These are phyloP conservation scores for Candida krabiensis DNA, from an alignment of 805 yeast species.

Conservation along the genomic window DNA sequence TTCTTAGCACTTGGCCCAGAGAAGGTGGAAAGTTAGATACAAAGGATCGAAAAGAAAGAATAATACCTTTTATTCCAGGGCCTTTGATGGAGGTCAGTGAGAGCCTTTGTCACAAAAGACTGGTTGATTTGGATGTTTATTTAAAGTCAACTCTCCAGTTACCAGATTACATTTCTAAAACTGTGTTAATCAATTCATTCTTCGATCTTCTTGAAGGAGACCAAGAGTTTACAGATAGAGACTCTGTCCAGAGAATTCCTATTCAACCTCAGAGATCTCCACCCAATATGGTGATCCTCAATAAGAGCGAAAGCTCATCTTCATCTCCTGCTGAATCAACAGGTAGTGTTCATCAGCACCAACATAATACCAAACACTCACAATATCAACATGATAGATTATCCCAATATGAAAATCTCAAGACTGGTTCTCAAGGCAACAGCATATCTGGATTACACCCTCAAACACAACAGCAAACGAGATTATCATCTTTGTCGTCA, in stretches of 20 bases:
- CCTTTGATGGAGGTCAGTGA: constrained; percentile 92
- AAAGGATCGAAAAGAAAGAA: constrained; percentile 74
- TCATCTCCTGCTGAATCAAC: constrained; percentile 21
- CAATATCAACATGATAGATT: constrained; percentile 51
- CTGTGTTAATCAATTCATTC: constrained; percentile 64
- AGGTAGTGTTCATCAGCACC: constrained; percentile 37
- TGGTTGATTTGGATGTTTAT: constrained; percentile 55
- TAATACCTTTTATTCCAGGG: constrained; percentile 93
- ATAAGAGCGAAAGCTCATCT: constrained; percentile 16
- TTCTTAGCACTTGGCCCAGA: constrained; percentile 80
- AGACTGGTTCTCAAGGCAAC: constrained; percentile 18
- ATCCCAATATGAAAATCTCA: constrained; percentile 46
- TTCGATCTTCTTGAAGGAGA: constrained; percentile 71
- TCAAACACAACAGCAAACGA: constrained; percentile 15
- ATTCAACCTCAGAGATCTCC: constrained; percentile 32
- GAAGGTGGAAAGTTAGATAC: constrained; percentile 85
- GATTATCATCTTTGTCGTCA: constrained; percentile 22
- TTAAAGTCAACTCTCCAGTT: constrained; percentile 58
- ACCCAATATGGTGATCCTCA: constrained; percentile 30
- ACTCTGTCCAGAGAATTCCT: constrained; percentile 18
- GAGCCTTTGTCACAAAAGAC: constrained; percentile 51
- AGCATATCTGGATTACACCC: constrained; percentile 25
- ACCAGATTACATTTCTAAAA: constrained; percentile 74
- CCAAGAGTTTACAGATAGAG: constrained; percentile 38
- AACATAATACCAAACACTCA: constrained; percentile 25